Base-by-base conservation (phyloP, 768 basidiomycete species). In the Leccinum boreale region DNA sequence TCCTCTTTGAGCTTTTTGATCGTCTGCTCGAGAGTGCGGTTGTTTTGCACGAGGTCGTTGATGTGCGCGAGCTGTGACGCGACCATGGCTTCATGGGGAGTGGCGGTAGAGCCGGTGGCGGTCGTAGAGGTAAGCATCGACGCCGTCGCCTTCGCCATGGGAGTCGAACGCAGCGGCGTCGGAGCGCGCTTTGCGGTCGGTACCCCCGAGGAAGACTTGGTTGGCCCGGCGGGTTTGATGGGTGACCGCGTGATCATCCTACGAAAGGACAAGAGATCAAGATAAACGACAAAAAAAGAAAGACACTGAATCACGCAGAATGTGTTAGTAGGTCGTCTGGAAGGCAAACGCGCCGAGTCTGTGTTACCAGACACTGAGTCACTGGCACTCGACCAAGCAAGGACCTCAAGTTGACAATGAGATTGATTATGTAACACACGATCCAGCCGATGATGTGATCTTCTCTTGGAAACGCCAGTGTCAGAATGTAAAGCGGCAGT, bases 11-110 rank as follows among this genome's bases (percentile, higher is more conserved):
- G 78, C 46, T 79, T 82, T 62, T 80, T 80, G 70, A 80, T 78
- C 4, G 79, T 79, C 58, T 85, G 80, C 56, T 89, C 86, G 53
- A 89, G 78, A 0, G 80, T 81, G 24, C 83, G 83, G 65, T 82
- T 87, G 60, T 84, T 79, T 61, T 86, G 81, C 3, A 89, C 86
- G 53, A 92, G 81, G 45, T 91, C 87, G 50, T 86, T 80, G 51
- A 92, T 89, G 67, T 90, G 88, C 3, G 78, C 72, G 58, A 84
- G 84, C 67, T 86, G 82, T 4, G 85, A 79, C 24, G 83, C 77
- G 60, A 83, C 82, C 64, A 88, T 76, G 23, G 84, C 78, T 29
- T 76, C 76, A 44, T 70, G 70, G 35, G 71, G 78, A 54, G 72
- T 70, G 46, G 70, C 45, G 8, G 59, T 70, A 31, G 69, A 70